Conservation (phyloP, 352 stramenopile genomes). For the Phytophthora cryptogea region DNA sequence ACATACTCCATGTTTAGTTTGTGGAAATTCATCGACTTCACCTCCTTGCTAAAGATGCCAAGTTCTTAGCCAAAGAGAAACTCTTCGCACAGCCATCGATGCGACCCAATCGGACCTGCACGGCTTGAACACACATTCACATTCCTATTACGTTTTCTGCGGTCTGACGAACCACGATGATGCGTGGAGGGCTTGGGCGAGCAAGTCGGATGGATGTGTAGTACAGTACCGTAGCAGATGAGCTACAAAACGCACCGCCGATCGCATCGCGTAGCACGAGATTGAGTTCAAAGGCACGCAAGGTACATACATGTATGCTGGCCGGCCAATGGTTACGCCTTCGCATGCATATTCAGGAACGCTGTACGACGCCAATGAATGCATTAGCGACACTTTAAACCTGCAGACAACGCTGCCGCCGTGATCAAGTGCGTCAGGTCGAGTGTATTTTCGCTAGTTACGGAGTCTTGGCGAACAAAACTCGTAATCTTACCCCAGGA, state of each 20-base stretch:
- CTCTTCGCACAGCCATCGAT: too few species aligned
- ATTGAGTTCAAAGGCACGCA: background rate
- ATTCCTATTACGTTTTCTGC: conserved; percentile 20
- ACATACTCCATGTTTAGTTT: too few species aligned
- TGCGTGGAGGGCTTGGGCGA: conserved; percentile 17
- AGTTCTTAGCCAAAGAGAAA: too few species aligned
- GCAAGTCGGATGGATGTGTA: conserved; percentile 4
- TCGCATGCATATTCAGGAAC: background rate
- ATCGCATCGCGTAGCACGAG: background rate
- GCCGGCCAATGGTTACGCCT: background rate
- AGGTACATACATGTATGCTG: background rate
- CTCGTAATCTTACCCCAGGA: too few species aligned
- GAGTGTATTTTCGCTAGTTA: too few species aligned
- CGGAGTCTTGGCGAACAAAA: background rate
- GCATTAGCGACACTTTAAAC: too few species aligned
- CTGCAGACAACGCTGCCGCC: too few species aligned
- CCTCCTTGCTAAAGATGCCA: too few species aligned
- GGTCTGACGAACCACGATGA: conserved; percentile 8
- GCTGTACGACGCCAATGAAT: background rate
- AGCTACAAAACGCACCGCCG: too few species aligned
- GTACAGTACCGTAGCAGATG: background rate
- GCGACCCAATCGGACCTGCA: too few species aligned
- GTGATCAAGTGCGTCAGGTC: too few species aligned
- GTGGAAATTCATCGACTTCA: too few species aligned
- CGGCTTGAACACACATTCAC: conserved; percentile 1